phyloP scores from a whole-genome alignment of 345 rosid species.

The Melastoma malabathricum region DNA sequence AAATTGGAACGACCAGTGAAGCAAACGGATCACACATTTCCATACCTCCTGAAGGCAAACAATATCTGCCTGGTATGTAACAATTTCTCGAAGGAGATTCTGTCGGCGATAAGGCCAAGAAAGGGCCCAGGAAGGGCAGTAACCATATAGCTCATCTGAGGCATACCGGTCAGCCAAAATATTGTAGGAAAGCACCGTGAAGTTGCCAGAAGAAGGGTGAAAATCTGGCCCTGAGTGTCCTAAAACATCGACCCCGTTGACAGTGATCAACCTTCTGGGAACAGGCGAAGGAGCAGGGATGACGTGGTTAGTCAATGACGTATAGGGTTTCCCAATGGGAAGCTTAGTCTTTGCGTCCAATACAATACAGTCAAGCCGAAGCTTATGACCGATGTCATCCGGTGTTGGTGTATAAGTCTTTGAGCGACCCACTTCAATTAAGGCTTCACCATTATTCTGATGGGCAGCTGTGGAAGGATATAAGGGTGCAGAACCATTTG shows the following conservation, averaged over 20 bases:
- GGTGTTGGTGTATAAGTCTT: slow-evolving; percentile 92
- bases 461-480: slow-evolving; percentile 61
- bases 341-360: slow-evolving; percentile 66
- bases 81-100: slow-evolving; percentile 79
- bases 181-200: slow-evolving; percentile 91
- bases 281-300: slow-evolving; percentile 98
- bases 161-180: slow-evolving; percentile 73
- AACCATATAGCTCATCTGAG: slow-evolving; percentile 65
- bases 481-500: slow-evolving; percentile 62
- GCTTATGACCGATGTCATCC: slow-evolving; percentile 83
- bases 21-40: neutral
- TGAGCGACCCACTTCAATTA: slow-evolving; percentile 83
- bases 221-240: slow-evolving; percentile 60
- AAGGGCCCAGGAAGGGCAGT: slow-evolving; percentile 97
- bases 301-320: slow-evolving; percentile 71
- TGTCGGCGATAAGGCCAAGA: slow-evolving; percentile 95
- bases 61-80: slow-evolving; percentile 84
- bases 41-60: slow-evolving; percentile 95
- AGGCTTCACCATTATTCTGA: slow-evolving; percentile 77
- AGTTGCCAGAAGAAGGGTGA: slow-evolving; percentile 52
- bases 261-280: slow-evolving; percentile 75
- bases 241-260: slow-evolving; percentile 47
- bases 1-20: no score
- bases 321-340: slow-evolving; percentile 48
- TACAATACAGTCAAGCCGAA: slow-evolving; percentile 87